phyloP scores from a whole-genome alignment of 2,329 filamentous ascomycete species.

The Phaeosphaeriaceae sp. region DNA sequence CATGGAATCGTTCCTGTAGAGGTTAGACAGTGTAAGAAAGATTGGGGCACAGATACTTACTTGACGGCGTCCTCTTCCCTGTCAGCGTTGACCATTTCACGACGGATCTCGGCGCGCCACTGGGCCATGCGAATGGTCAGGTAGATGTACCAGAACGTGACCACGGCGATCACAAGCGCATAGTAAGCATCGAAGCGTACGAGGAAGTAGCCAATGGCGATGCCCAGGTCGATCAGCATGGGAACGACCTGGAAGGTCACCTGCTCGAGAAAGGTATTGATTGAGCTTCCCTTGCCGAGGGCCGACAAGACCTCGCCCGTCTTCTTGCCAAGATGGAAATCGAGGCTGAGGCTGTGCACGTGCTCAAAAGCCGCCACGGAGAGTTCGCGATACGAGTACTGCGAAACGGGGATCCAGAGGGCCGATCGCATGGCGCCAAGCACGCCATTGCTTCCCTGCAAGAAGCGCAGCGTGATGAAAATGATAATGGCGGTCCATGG shows the following conservation, averaged over 20 bases:
- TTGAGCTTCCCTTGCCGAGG: constrained; percentile 92
- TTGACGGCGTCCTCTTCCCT: constrained; percentile 97
- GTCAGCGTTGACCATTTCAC: constrained; percentile 93
- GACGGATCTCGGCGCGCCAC: constrained; percentile 87
- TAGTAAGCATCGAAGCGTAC: constrained; percentile 86
- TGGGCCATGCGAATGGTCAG: constrained; percentile 96
- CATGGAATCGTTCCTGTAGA: constrained; percentile 84
- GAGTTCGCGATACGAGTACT: constrained; percentile 94
- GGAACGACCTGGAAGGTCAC: constrained; percentile 95
- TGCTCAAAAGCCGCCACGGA: constrained; percentile 97
- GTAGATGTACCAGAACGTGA: constrained; percentile 96
- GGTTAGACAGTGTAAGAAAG: constrained; percentile 27
- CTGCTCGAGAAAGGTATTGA: constrained; percentile 96
- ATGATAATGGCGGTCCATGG: constrained; percentile 79
- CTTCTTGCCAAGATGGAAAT: constrained; percentile 96
- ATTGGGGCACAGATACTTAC: constrained; percentile 50
- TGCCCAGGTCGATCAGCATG: constrained; percentile 88
- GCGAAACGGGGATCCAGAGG: constrained; percentile 95
- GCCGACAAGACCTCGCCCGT: constrained; percentile 96
- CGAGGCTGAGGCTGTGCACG: constrained; percentile 91
- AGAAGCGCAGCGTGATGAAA: constrained; percentile 78
- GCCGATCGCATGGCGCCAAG: constrained; percentile 82
- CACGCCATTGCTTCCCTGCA: constrained; percentile 89
- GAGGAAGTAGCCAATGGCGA: constrained; percentile 85
- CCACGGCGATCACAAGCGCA: constrained; percentile 85